A percentile compares a stretch with the other conserved stretches of the same genome.
These are phyloP conservation scores for Hyparrhenia diplandra DNA, from an alignment of 176 grass and related monocot genomes.

Conservation along the genomic window DNA sequence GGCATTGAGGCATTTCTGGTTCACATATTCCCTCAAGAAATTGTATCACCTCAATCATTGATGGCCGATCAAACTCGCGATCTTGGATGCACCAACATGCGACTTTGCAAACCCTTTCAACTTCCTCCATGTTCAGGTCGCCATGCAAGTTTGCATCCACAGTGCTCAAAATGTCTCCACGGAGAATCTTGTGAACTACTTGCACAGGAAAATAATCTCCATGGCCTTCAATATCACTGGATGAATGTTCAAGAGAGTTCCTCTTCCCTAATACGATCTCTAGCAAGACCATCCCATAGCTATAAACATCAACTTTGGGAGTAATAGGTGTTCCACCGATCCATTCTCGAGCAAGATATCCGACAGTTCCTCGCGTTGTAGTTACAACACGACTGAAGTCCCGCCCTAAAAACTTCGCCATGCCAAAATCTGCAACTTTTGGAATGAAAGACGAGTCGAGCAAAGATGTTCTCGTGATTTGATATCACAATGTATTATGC, in stretches of 20 bases:
- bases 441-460: not conserved
- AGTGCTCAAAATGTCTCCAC: not conserved
- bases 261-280: conserved; percentile 36
- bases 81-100: conserved; percentile 37
- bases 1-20: not conserved
- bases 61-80: not conserved
- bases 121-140: conserved; percentile 6
- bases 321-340: conserved; percentile 19
- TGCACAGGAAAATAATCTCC: conserved; percentile 24
- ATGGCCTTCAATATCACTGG: not conserved
- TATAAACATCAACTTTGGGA: conserved; percentile 27
- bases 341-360: conserved; percentile 40
- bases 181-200: not conserved
- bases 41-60: not conserved
- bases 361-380: conserved; percentile 6
- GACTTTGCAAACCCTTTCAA: conserved; percentile 25
- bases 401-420: conserved; percentile 25
- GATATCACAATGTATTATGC: too few species aligned
- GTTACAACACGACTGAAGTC: conserved; percentile 25
- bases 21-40: not conserved
- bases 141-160: conserved; percentile 19
- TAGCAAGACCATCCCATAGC: conserved; percentile 27
- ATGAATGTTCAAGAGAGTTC: not conserved
- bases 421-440: conserved; percentile 34
- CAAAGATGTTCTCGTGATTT: too few species aligned